phyloP scores from a whole-genome alignment of 2,329 filamentous ascomycete species.

The Monosporascus sp. region DNA sequence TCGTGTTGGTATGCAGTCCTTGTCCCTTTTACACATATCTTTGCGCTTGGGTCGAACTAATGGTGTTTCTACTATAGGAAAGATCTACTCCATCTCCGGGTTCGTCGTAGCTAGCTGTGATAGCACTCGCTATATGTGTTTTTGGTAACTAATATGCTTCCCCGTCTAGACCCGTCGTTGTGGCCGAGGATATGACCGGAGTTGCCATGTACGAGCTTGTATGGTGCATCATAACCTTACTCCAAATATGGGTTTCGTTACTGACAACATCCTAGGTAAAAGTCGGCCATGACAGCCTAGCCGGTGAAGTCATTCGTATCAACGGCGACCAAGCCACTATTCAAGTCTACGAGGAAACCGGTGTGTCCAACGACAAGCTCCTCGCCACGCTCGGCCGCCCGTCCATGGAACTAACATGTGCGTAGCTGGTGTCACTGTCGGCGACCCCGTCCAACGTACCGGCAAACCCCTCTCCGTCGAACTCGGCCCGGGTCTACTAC shows the following conservation, averaged over 20 bases:
- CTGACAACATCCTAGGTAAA: constrained; percentile 56
- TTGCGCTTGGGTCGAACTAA: constrained; percentile 4
- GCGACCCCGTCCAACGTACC: constrained; percentile 84
- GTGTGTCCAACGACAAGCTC: constrained; percentile 43
- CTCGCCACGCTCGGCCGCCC: background rate
- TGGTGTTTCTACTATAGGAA: constrained; percentile 36
- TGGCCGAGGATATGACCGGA: constrained; percentile 97
- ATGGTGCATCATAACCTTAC: constrained; percentile 29
- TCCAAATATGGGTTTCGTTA: background rate
- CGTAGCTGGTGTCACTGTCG: constrained; percentile 86
- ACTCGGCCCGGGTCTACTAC: constrained; percentile 91
- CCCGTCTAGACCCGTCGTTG: constrained; percentile 70
- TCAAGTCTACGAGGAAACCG: constrained; percentile 98
- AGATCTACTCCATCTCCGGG: constrained; percentile 60
- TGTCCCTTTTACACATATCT: background rate
- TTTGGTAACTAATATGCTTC: constrained; percentile 26
- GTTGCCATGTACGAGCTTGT: constrained; percentile 99
- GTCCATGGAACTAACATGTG: background rate
- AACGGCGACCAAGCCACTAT: constrained; percentile 93
- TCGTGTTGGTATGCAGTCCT: constrained; percentile 20
- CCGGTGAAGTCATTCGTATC: constrained; percentile 98
- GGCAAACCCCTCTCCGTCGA: constrained; percentile 97
- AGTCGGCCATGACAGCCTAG: constrained; percentile 86
- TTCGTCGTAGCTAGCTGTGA: constrained; percentile 30
- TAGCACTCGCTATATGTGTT: background rate